Conservation (phyloP, 2,329 filamentous ascomycete genomes). For the Stachybotrys elegans region DNA sequence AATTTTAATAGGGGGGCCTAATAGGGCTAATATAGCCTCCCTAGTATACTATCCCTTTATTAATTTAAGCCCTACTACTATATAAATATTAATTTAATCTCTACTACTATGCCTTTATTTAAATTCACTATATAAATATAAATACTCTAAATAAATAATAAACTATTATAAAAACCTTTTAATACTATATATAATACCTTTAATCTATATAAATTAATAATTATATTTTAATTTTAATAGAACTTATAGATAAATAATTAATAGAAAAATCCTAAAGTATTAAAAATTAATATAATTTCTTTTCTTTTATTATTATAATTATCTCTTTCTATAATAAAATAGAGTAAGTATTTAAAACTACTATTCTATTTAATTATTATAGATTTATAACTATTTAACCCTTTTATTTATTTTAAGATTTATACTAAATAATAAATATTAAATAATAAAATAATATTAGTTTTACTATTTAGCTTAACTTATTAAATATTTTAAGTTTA, state of each 20-base stretch:
- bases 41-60: too few relatives aligned
- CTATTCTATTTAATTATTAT: conserved; percentile 1
- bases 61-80: not conserved
- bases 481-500: not conserved
- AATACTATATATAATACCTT: not conserved
- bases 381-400: not conserved
- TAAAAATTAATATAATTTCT: conserved; percentile 2
- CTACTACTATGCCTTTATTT: not conserved
- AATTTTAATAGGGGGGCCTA: not conserved
- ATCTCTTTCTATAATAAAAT: not conserved
- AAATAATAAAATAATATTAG: conserved; percentile 3
- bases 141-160: not conserved
- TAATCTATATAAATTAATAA: conserved; percentile 1
- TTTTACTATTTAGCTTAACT: not conserved
- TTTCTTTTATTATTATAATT: conserved; percentile 6
- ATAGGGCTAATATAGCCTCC: too few relatives aligned
- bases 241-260: not conserved
- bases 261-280: conserved; percentile 1
- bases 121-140: not conserved
- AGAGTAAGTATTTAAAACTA: not conserved
- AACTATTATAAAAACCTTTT: not conserved
- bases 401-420: conserved; percentile 4
- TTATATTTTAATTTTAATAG: not conserved
- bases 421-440: conserved; percentile 2
- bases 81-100: not conserved